Conservation (phyloP, 108 stramenopile species). For the Fistulifera solaris region DNA sequence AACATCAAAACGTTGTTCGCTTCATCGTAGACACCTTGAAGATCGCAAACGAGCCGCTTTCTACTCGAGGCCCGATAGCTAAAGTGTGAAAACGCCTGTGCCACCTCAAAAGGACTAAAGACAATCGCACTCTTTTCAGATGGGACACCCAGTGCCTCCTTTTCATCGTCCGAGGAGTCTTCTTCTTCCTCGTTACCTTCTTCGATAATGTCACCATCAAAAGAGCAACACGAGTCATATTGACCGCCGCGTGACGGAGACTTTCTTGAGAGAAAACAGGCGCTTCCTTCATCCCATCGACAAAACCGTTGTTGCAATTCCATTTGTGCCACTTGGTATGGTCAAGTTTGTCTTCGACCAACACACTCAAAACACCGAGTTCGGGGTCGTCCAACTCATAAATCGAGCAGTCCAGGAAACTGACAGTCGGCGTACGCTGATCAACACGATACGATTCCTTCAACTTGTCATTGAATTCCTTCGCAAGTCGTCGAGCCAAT, state of each 20-base stretch:
- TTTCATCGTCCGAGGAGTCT: too few species aligned
- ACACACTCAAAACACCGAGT: not conserved
- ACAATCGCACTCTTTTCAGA: not conserved
- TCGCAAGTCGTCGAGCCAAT: slow-evolving; percentile 26
- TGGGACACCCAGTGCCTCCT: slow-evolving; percentile 6
- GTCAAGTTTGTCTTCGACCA: too few species aligned
- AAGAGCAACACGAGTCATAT: not conserved
- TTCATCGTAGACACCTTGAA: slow-evolving; percentile 23
- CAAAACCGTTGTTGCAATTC: slow-evolving; percentile 41
- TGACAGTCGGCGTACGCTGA: slow-evolving; percentile 2
- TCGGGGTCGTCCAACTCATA: slow-evolving; percentile 2
- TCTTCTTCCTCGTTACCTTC: too few species aligned
- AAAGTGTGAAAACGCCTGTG: slow-evolving; percentile 31
- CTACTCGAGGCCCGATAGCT: slow-evolving; percentile 9
- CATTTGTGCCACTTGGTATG: slow-evolving; percentile 46
- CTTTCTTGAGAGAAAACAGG: slow-evolving; percentile 32
- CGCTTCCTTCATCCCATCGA: slow-evolving; percentile 12
- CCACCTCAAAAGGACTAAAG: slow-evolving; percentile 12
- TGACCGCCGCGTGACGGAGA: slow-evolving; percentile 1
- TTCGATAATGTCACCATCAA: too few species aligned
- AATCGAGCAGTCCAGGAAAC: slow-evolving; percentile 12
- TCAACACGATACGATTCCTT: slow-evolving; percentile 7
- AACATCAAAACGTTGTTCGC: slow-evolving; percentile 10
- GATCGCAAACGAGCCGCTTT: slow-evolving; percentile 19
- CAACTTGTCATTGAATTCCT: slow-evolving; percentile 29